Evolutionary conservation across 176 grass and related monocot genomes (phyloP).

Genomic region (Elaeis guineensis): DNA sequence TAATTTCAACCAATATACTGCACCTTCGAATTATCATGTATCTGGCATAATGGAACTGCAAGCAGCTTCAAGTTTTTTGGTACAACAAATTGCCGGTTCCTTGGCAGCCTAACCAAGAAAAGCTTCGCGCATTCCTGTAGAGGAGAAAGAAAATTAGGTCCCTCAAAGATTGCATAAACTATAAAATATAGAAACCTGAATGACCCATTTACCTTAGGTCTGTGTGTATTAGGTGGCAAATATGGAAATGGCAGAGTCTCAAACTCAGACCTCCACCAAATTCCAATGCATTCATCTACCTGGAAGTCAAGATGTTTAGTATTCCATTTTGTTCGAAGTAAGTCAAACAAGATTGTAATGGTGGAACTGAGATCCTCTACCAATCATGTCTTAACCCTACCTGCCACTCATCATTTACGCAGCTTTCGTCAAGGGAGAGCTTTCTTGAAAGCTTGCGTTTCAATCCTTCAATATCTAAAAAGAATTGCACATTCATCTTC

Average conservation of each 20-base stretch:
- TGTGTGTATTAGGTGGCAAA: constrained; percentile 18
- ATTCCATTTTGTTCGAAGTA: no score
- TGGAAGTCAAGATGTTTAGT: not conserved
- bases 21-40: constrained; percentile 48
- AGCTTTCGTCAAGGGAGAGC: constrained; percentile 9
- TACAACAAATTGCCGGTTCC: constrained; percentile 37
- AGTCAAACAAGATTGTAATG: no score
- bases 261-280: constrained; percentile 62
- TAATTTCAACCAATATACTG: not conserved
- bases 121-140: constrained; percentile 58
- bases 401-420: constrained; percentile 30
- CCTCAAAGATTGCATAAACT: no score
- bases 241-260: constrained; percentile 44
- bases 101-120: constrained; percentile 49
- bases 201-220: constrained; percentile 28
- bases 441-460: constrained; percentile 57
- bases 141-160: not conserved
- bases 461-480: constrained; percentile 44
- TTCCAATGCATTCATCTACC: constrained; percentile 38
- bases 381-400: constrained; percentile 9
- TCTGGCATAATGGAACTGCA: constrained; percentile 43
- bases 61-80: constrained; percentile 46
- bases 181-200: no score
- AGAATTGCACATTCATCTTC: not conserved
- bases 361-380: no score